Evolutionary conservation across 306 rosid genomes (phyloP).

Genomic region (Cotoneaster glaucophyllus): DNA sequence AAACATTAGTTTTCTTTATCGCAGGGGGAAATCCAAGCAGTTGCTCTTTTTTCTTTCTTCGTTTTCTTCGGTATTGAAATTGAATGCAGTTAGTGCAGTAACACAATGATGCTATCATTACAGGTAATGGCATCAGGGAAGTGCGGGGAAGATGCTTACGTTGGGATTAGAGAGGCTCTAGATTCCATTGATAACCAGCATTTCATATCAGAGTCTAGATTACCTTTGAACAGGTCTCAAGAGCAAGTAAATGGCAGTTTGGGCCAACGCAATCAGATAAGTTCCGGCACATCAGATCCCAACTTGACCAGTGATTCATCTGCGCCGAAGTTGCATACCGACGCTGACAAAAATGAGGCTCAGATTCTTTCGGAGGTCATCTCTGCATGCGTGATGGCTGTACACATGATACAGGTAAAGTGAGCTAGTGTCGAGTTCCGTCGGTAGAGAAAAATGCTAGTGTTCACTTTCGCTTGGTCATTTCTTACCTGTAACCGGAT

Average conservation of each 20-base stretch:
- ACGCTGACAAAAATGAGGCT: slow-evolving; percentile 43
- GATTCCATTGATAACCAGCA: slow-evolving; percentile 57
- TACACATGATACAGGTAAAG: slow-evolving; percentile 87
- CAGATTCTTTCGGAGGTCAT: slow-evolving; percentile 75
- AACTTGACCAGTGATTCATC: slow-evolving; percentile 31
- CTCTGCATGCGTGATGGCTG: slow-evolving; percentile 72
- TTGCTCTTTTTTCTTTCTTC: neutral
- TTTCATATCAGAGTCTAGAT: slow-evolving; percentile 32
- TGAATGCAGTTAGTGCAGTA: neutral
- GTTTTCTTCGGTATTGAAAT: neutral
- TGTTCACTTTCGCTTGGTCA: neutral
- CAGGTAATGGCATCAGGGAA: slow-evolving; percentile 66
- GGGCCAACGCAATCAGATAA: slow-evolving; percentile 29
- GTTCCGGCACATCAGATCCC: slow-evolving; percentile 33
- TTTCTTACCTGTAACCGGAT: neutral
- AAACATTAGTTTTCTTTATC: neutral
- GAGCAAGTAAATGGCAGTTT: slow-evolving; percentile 51
- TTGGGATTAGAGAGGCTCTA: slow-evolving; percentile 55
- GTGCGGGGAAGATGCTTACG: slow-evolving; percentile 77
- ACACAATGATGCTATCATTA: slow-evolving; percentile 13
- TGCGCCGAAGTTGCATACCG: slow-evolving; percentile 25
- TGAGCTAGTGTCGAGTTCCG: neutral
- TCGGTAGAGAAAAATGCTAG: neutral
- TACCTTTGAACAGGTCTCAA: slow-evolving; percentile 38
- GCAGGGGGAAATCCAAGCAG: neutral